These are phyloP conservation scores for Nemania sp. DNA, from an alignment of 2,329 filamentous ascomycete genomes.

Conservation along the genomic window DNA sequence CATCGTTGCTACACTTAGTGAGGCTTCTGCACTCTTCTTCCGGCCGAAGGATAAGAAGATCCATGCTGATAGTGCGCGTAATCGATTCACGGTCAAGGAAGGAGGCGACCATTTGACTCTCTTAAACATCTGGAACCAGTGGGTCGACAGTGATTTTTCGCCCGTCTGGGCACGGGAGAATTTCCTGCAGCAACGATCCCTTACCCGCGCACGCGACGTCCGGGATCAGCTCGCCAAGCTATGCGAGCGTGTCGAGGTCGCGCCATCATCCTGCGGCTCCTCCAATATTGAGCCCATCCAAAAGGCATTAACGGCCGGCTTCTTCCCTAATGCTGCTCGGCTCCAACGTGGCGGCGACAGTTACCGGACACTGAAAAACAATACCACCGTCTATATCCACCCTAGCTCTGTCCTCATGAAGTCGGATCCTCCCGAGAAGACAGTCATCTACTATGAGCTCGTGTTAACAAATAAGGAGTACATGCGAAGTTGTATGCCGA, in stretches of 20 bases:
- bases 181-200: slow-evolving; percentile 89
- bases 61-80: slow-evolving; percentile 89
- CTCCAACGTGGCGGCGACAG: slow-evolving; percentile 85
- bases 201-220: slow-evolving; percentile 90
- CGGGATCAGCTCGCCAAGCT: slow-evolving; percentile 92
- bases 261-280: slow-evolving; percentile 74
- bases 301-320: slow-evolving; percentile 89
- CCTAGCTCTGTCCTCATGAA: slow-evolving; percentile 85
- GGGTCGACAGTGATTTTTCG: slow-evolving; percentile 91
- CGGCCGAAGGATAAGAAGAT: slow-evolving; percentile 97
- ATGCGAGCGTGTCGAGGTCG: slow-evolving; percentile 92
- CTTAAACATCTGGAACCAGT: slow-evolving; percentile 95
- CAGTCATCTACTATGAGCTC: slow-evolving; percentile 88
- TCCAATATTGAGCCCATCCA: slow-evolving; percentile 82
- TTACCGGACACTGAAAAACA: slow-evolving; percentile 93
- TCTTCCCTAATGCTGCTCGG: slow-evolving; percentile 92
- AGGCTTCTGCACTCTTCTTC: slow-evolving; percentile 91
- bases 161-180: slow-evolving; percentile 92
- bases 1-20: slow-evolving; percentile 93
- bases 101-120: slow-evolving; percentile 91
- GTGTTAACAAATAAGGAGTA: slow-evolving; percentile 91
- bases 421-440: slow-evolving; percentile 79
- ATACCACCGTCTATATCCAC: slow-evolving; percentile 90
- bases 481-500: slow-evolving; percentile 87
- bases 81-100: slow-evolving; percentile 88